Evolutionary conservation across 78 protist genomes (phyloP).

Genomic region (Dictyostelium discoideum): dicty_2.7 NC_007091.3:3327501-3328000

Average conservation of each 20-base stretch:
- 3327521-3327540: no score
- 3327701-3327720: background rate
- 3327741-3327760: background rate
- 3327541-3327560: no score
- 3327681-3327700: background rate
- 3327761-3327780: slow-evolving; percentile 6
- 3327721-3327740: background rate
- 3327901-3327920: background rate
- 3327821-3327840: background rate
- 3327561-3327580: no score
- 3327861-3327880: background rate
- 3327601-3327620: background rate
- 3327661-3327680: background rate
- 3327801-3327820: background rate
- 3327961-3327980: slow-evolving; percentile 21
- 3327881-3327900: background rate
- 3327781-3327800: slow-evolving; percentile 12
- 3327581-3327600: background rate
- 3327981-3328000: background rate
- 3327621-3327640: background rate
- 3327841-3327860: background rate
- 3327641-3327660: background rate
- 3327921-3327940: no score
- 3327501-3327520: no score
- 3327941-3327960: no score